phyloP scores from a whole-genome alignment of 2,329 filamentous ascomycete species.

The Bimuria novae-zelandiae region DNA sequence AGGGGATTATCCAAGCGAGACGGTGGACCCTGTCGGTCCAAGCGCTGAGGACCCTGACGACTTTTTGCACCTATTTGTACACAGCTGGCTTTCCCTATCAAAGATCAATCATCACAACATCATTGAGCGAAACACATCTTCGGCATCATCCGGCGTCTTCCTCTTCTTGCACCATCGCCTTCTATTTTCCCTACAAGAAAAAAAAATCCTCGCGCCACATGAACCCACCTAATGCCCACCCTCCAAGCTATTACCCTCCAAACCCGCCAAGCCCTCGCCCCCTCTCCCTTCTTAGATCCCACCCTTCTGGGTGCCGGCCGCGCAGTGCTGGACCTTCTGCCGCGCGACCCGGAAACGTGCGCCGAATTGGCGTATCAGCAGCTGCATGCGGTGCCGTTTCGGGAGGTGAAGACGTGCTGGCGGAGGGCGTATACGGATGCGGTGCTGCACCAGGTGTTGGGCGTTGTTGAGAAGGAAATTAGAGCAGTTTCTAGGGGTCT shows the following conservation, averaged over 20 bases:
- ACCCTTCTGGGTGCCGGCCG: conserved; percentile 49
- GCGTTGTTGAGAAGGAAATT: conserved; percentile 28
- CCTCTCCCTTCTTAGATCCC: conserved; percentile 17
- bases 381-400: conserved; percentile 72
- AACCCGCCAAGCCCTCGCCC: conserved; percentile 28
- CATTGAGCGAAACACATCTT: no score
- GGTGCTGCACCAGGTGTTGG: conserved; percentile 64
- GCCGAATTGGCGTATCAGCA: conserved; percentile 65
- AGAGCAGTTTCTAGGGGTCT: no score
- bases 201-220: no score
- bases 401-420: conserved; percentile 70
- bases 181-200: no score
- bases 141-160: no score
- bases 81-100: no score
- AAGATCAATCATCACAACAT: no score
- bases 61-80: no score
- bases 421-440: conserved; percentile 72
- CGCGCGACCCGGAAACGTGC: conserved; percentile 54
- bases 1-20: not conserved
- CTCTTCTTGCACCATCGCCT: no score
- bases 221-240: not conserved
- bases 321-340: conserved; percentile 46
- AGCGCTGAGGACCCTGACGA: no score
- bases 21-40: no score
- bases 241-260: conserved; percentile 30